Evolutionary conservation across 2,329 filamentous ascomycete species (phyloP).

Genomic region (Fusarium nygamai): DNA sequence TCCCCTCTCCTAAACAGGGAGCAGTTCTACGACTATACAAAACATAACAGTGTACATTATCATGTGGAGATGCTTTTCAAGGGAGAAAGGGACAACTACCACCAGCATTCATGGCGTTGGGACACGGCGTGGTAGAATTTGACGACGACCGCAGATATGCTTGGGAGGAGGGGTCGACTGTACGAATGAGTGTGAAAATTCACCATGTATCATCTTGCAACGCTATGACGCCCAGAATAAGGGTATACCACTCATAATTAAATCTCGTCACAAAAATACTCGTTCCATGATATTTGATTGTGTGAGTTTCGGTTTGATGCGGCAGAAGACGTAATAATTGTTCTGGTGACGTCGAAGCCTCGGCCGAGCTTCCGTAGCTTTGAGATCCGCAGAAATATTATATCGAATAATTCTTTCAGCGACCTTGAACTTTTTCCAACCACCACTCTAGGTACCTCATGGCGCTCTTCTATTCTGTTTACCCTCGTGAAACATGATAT

Average conservation of each 20-base stretch:
- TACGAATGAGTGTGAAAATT: conserved; percentile 32
- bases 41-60: conserved; percentile 42
- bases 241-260: conserved; percentile 39
- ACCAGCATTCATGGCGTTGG: conserved; percentile 43
- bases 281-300: background rate
- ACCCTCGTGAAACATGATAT: conserved; percentile 40
- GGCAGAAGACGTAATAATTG: conserved; percentile 11
- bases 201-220: conserved; percentile 41
- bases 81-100: conserved; percentile 8
- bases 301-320: conserved; percentile 10
- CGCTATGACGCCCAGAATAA: conserved; percentile 22
- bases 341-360: conserved; percentile 32
- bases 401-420: conserved; percentile 24
- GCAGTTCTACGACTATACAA: conserved; percentile 10
- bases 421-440: background rate
- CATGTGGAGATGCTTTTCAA: conserved; percentile 13
- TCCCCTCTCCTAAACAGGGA: conserved; percentile 65
- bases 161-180: conserved; percentile 32
- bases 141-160: conserved; percentile 27
- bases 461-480: background rate
- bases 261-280: background rate
- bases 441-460: background rate
- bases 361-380: conserved; percentile 24
- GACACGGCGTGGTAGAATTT: conserved; percentile 31
- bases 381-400: conserved; percentile 28